Base-by-base conservation (phyloP, 2,329 filamentous ascomycete species). In the Colletotrichum sp. region DNA sequence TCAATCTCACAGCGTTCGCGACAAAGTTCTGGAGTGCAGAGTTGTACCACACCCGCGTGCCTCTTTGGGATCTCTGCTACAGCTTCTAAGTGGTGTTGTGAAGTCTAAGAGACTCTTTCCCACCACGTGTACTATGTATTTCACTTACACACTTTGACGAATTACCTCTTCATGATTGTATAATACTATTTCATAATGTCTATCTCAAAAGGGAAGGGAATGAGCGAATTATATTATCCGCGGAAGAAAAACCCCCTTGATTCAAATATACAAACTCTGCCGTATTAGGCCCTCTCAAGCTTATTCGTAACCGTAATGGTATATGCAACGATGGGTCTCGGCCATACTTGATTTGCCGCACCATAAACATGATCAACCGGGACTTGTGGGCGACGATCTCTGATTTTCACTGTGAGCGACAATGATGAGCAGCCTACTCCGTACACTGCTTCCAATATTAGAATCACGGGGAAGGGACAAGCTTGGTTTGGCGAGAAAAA, bases 1-100 rank as follows among this genome's bases (percentile, higher is more conserved):
- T 82, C 66, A 80, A 79, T 36, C 73, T 82, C 5, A 71, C 77
- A 18, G 81, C 77, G 1, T 81, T 81, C 62, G 81, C 80, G 44
- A 81, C 81, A 0, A 76, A 81, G 68, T 80, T 71, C 76, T 82
- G 81, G 81, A 77, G 68, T 24, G 63, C 70, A 30, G 79, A 79
- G 16, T 75, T 82, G 30, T 79, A 80, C 67, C 78, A 71, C 52
- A 71, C 67, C 16, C 68, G 68, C 34, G 59, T 78, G 39, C 77
- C 77, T 6, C 62, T 78, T 3, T 77, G 71, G 68, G 77, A 78
- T 34, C 49, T 75, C 60, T 78, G 77, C 68, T 71, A 77, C 57
- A 72, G 65, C 68, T 78, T 70, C 9, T 76, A 21, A 76, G 63
- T 32, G 44, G 32, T 32, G 12, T 8, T 44, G 21, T 8, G 34